Evolutionary conservation across 2,329 filamentous ascomycete species (phyloP).

Genomic region (Colletotrichum simmondsii): DNA sequence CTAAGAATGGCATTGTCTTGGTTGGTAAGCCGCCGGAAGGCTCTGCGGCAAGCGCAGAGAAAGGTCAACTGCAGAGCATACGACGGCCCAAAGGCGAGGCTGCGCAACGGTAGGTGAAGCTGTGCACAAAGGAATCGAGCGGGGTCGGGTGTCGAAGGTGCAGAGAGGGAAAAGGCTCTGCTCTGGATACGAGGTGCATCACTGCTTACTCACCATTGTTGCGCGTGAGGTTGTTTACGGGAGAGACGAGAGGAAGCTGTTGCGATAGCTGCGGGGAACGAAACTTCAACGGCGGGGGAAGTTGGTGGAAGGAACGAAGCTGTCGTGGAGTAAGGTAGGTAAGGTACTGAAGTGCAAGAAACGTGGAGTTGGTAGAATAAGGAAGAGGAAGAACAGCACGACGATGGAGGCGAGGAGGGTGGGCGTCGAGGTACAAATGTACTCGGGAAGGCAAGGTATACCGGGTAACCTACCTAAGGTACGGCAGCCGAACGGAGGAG

Average conservation of each 20-base stretch:
- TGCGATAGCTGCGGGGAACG: background rate
- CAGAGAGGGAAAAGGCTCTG: background rate
- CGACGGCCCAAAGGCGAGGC: background rate
- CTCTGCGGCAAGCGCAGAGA: background rate
- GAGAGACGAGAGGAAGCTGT: background rate
- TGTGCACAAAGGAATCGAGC: background rate
- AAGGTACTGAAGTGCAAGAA: background rate
- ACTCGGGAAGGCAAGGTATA: background rate
- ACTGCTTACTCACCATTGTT: conserved; percentile 11
- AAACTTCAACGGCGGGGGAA: background rate
- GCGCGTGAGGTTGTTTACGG: background rate
- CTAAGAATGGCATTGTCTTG: conserved; percentile 24
- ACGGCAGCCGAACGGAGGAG: background rate
- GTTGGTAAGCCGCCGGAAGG: background rate
- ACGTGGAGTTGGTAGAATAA: background rate
- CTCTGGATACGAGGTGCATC: background rate
- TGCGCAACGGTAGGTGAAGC: background rate
- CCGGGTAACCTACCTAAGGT: too few species aligned
- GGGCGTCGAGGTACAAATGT: background rate
- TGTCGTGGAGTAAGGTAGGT: background rate
- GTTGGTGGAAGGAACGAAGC: background rate
- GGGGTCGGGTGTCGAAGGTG: background rate
- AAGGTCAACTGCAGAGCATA: background rate
- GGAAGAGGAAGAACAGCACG: background rate
- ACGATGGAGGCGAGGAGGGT: background rate